Conservation (phyloP, 106 monocot genomes). For the Dactylorhiza incarnata region DNA sequence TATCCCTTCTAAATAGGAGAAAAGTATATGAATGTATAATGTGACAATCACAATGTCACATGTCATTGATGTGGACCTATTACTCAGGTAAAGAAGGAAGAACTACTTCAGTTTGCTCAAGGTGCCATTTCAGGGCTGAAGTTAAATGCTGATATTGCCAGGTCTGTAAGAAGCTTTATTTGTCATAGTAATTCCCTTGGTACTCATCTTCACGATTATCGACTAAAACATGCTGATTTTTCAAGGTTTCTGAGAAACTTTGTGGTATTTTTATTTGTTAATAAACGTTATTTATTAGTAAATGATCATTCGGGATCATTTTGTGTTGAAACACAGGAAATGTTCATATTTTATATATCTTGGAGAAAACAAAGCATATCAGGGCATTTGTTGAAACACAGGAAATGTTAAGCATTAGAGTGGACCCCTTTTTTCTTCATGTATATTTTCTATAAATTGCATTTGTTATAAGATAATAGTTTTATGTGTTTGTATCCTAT, state of each 20-base stretch:
- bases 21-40: background rate
- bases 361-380: background rate
- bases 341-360: background rate
- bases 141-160: conserved; percentile 76
- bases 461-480: background rate
- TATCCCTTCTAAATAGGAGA: too few species aligned
- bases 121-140: conserved; percentile 85
- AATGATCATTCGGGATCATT: background rate
- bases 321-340: background rate
- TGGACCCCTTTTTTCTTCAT: background rate
- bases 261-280: background rate
- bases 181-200: background rate
- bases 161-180: conserved; percentile 26
- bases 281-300: background rate
- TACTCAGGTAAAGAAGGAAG: conserved; percentile 80
- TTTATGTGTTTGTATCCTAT: background rate
- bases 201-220: conserved; percentile 1
- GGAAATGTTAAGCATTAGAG: background rate
- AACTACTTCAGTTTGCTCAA: conserved; percentile 96
- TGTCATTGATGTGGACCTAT: conserved; percentile 6
- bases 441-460: background rate
- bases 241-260: background rate
- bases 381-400: too few species aligned
- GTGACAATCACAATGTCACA: background rate
- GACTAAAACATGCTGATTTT: background rate